A percentile compares a stretch with the other conserved stretches of the same genome.
Evolutionary conservation across 352 stramenopile genomes (phyloP).

Genomic region (Pythium monospermum): DNA sequence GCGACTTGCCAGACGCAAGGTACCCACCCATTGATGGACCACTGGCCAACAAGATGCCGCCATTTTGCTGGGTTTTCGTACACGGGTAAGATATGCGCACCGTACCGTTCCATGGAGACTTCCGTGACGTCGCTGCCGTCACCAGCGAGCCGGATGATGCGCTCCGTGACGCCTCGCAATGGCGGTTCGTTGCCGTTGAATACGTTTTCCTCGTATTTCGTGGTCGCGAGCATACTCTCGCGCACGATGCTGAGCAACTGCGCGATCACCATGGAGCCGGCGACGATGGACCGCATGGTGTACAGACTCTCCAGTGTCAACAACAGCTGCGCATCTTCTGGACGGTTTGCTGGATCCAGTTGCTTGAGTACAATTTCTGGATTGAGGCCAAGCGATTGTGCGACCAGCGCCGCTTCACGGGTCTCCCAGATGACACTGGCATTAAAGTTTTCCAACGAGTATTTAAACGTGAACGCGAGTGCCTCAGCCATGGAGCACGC

Average conservation of each 20-base stretch:
- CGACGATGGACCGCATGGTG: constrained; percentile 43
- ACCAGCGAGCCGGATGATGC: constrained; percentile 54
- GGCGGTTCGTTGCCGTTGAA: constrained; percentile 44
- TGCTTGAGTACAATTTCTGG: constrained; percentile 25
- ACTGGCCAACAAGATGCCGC: constrained; percentile 41
- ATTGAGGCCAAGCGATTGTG: constrained; percentile 34
- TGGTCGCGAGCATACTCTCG: constrained; percentile 36
- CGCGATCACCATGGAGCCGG: constrained; percentile 58
- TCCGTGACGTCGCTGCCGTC: constrained; percentile 57
- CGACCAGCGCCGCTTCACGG: constrained; percentile 33
- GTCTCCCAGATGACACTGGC: constrained; percentile 67
- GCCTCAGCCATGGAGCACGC: constrained; percentile 22
- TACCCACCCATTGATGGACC: constrained; percentile 49
- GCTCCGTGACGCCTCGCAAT: constrained; percentile 45
- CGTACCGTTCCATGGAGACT: constrained; percentile 60
- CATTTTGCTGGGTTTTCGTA: constrained; percentile 46
- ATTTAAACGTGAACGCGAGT: constrained; percentile 46
- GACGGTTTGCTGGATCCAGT: constrained; percentile 28
- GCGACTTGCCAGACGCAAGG: constrained; percentile 52
- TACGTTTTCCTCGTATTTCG: constrained; percentile 46
- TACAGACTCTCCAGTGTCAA: constrained; percentile 40
- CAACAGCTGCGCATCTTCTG: constrained; percentile 31
- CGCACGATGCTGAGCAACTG: constrained; percentile 61
- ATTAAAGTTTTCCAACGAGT: constrained; percentile 55
- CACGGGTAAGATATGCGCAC: constrained; percentile 56